These are phyloP conservation scores for Cornus florida DNA, from an alignment of 148 eudicot species.

Conservation along the genomic window DNA sequence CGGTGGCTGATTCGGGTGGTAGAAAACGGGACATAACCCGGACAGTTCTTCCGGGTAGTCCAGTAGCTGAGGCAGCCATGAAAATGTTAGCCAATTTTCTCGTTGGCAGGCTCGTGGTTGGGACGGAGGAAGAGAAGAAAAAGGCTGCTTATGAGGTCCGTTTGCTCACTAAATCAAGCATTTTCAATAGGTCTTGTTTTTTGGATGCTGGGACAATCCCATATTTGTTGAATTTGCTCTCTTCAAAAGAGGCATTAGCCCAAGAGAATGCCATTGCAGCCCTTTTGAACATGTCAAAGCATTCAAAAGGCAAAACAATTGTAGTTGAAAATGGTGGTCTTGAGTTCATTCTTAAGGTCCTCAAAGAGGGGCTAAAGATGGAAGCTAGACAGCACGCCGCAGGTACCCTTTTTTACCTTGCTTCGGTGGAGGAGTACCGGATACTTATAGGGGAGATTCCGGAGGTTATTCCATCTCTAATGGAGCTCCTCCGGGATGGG, in stretches of 20 bases:
- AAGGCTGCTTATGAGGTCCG: slow-evolving; percentile 74
- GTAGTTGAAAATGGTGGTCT: slow-evolving; percentile 64
- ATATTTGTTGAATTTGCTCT: slow-evolving; percentile 49
- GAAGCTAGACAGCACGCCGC: slow-evolving; percentile 80
- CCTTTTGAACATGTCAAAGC: slow-evolving; percentile 70
- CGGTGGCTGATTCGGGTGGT: slow-evolving; percentile 18
- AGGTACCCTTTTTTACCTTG: slow-evolving; percentile 67
- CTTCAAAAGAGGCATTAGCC: slow-evolving; percentile 32
- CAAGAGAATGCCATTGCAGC: slow-evolving; percentile 80
- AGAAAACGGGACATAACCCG: slow-evolving; percentile 15
- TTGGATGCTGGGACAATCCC: slow-evolving; percentile 69
- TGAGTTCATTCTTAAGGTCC: slow-evolving; percentile 41
- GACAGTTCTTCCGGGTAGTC: slow-evolving; percentile 24
- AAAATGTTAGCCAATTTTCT: slow-evolving; percentile 52
- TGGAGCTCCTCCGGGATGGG: slow-evolving; percentile 53
- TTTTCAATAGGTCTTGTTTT: slow-evolving; percentile 68
- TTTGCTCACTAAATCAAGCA: slow-evolving; percentile 61
- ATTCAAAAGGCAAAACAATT: slow-evolving; percentile 36
- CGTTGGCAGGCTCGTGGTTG: slow-evolving; percentile 42
- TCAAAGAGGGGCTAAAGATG: slow-evolving; percentile 49
- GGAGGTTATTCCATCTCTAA: slow-evolving; percentile 52
- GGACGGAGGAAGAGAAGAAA: slow-evolving; percentile 41
- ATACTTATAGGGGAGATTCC: slow-evolving; percentile 50
- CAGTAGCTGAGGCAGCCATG: slow-evolving; percentile 50
- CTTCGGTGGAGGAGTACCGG: slow-evolving; percentile 71